Base-by-base conservation (phyloP, 2,329 filamentous ascomycete species). In the Penicillium sp. region DNA sequence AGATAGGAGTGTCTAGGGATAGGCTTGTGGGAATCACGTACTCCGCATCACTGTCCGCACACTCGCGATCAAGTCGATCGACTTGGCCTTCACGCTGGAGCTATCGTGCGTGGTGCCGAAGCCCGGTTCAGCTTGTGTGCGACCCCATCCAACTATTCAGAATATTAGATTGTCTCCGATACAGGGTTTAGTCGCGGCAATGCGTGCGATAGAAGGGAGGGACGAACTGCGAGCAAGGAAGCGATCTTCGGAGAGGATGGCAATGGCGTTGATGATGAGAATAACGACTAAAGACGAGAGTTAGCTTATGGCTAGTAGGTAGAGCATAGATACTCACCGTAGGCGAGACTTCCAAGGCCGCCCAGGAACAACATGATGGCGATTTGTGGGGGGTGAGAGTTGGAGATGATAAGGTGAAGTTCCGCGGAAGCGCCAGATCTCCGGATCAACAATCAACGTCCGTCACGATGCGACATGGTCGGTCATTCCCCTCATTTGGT, bases 21-120 rank as follows among this genome's bases (percentile, higher is more conserved):
- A n/a, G 11, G 16, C 11, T 16, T 1, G 26, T 30, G 30, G 6
- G 30, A 12, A 12, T 30, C 11, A 77, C 82, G 42, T 76, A 95
- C 89, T 88, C 71, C 90, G 79, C 86, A 94, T 94, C 37, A 96
- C 72, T 41, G 86, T 95, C 64, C 90, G 76, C 52, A 95, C 83
- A 57, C 85, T 92, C 23, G 85, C 85, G 51, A 96, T 92, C 56
- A 96, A 68, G 62, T 94, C 88, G 55, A 95, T 82, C 28, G 89
- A 74, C 65, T 92, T 92, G 35, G 82, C 82, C 66, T 92, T 90
- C 55, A 94, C 75, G 65, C 85, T 89, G 48, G 80, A 76, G 52
- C 85, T 84, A 52, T 85, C 77, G 50, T 74, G 71, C 56, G 74
- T 68, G 50, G 80, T 70, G 54, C 88, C 87, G 62, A 95, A 95